These are phyloP conservation scores for Zygosaccharomyces sapae DNA, from an alignment of 1,139 yeast genomes.

Conservation along the genomic window DNA sequence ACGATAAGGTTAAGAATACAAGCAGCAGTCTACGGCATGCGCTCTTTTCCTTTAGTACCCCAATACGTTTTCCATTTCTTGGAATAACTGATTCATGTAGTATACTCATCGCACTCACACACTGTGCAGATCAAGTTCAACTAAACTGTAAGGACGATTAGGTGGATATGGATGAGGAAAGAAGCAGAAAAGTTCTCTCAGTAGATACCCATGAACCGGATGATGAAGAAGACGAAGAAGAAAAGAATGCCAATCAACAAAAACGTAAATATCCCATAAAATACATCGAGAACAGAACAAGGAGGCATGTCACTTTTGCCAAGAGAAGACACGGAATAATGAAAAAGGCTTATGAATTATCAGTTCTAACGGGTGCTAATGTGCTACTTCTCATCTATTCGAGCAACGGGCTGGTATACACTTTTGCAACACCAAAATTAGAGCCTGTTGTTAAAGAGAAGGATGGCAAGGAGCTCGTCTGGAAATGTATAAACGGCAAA, in stretches of 20 bases:
- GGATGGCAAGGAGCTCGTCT: slow-evolving; percentile 91
- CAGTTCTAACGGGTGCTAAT: slow-evolving; percentile 94
- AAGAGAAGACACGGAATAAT: slow-evolving; percentile 96
- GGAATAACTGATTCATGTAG: too few species aligned
- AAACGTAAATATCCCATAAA: slow-evolving; percentile 62
- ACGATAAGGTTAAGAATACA: too few species aligned
- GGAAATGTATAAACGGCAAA: slow-evolving; percentile 91
- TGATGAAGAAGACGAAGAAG: slow-evolving; percentile 6
- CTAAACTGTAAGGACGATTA: too few species aligned
- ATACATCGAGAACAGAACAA: slow-evolving; percentile 91
- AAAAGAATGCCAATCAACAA: background rate
- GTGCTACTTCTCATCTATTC: slow-evolving; percentile 86
- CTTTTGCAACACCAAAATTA: slow-evolving; percentile 93
- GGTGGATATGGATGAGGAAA: background rate
- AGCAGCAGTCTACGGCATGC: too few species aligned
- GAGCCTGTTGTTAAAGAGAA: slow-evolving; percentile 93
- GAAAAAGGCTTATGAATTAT: slow-evolving; percentile 94
- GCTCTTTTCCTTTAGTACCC: too few species aligned
- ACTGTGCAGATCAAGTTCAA: too few species aligned
- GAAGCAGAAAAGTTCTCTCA: background rate
- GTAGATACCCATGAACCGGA: slow-evolving; percentile 1
- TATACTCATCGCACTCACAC: too few species aligned
- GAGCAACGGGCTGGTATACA: slow-evolving; percentile 93
- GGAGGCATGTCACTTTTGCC: slow-evolving; percentile 95
- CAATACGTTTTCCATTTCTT: too few species aligned